Conservation (phyloP, 2,329 filamentous ascomycete genomes). For the Chaetomiaceae sp. region DNA sequence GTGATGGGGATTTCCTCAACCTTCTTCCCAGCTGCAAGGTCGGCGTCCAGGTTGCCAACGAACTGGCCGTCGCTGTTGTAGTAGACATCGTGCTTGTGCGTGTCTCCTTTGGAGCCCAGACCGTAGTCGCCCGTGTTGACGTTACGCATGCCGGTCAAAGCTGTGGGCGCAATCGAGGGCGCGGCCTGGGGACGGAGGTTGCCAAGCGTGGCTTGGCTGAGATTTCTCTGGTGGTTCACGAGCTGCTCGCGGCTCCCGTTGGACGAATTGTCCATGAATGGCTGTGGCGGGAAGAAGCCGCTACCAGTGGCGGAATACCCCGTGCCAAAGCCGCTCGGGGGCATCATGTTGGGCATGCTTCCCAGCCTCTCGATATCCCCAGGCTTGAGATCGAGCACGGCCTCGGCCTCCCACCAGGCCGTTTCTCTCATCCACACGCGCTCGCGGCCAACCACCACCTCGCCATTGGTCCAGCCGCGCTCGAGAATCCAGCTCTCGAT, state of each 20-base stretch:
- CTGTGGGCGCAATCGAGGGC: conserved; percentile 55
- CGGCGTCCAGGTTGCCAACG: conserved; percentile 66
- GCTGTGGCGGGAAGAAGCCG: conserved; percentile 65
- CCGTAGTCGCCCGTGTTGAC: conserved; percentile 75
- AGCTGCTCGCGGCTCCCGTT: conserved; percentile 71
- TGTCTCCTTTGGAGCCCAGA: conserved; percentile 79
- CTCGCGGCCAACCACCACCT: conserved; percentile 85
- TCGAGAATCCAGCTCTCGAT: conserved; percentile 93
- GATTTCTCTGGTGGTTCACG: conserved; percentile 50
- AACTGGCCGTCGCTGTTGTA: conserved; percentile 68
- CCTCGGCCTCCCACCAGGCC: conserved; percentile 97
- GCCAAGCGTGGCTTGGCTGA: conserved; percentile 48
- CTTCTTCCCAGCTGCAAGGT: conserved; percentile 70
- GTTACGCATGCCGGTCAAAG: conserved; percentile 47
- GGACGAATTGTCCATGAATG: conserved; percentile 54
- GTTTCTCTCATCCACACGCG: conserved; percentile 92
- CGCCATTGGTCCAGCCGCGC: conserved; percentile 96
- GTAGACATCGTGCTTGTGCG: conserved; percentile 66
- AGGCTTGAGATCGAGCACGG: conserved; percentile 85
- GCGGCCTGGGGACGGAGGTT: conserved; percentile 37
- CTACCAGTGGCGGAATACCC: conserved; percentile 63
- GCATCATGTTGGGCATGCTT: conserved; percentile 32
- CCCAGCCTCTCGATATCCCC: conserved; percentile 40
- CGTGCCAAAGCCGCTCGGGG: conserved; percentile 60
- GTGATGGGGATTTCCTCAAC: conserved; percentile 66